phyloP scores from a whole-genome alignment of 2,329 filamentous ascomycete species.

The Fusarium musae region DNA sequence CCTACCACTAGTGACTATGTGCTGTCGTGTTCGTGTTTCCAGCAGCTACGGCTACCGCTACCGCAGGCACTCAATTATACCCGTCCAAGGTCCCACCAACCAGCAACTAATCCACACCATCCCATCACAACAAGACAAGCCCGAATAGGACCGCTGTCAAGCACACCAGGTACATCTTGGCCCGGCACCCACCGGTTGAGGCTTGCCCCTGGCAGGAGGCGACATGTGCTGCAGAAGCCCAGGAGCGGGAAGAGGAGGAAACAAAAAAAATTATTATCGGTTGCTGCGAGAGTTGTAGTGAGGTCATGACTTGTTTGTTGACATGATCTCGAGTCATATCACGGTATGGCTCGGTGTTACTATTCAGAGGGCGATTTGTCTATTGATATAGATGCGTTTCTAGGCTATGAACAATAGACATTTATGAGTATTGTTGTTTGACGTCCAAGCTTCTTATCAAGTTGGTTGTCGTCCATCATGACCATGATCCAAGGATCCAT shows the following conservation, averaged over 20 bases:
- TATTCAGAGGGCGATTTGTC: background rate
- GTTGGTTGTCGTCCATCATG: constrained; percentile 21
- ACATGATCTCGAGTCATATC: constrained; percentile 21
- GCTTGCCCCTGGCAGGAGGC: constrained; percentile 35
- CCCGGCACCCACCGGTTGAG: constrained; percentile 28
- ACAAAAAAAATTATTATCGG: constrained; percentile 4
- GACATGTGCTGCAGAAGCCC: constrained; percentile 13
- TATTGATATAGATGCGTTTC: background rate
- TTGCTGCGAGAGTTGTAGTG: background rate
- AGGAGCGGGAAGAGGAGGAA: constrained; percentile 10
- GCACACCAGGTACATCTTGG: constrained; percentile 25
- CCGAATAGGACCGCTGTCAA: constrained; percentile 28
- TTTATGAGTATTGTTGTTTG: constrained; percentile 4
- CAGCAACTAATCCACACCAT: constrained; percentile 26
- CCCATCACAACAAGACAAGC: constrained; percentile 30
- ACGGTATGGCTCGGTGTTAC: constrained; percentile 4
- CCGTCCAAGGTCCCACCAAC: constrained; percentile 39
- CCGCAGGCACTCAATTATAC: constrained; percentile 21
- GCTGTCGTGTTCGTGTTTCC: constrained; percentile 38
- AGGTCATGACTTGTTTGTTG: constrained; percentile 11
- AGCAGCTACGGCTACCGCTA: constrained; percentile 19
- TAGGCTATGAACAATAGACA: background rate
- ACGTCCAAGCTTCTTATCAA: constrained; percentile 20
- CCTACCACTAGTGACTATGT: constrained; percentile 1
- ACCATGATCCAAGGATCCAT: constrained; percentile 16